phyloP scores from a whole-genome alignment of 2,329 filamentous ascomycete species.

The Exophiala bonariae region DNA sequence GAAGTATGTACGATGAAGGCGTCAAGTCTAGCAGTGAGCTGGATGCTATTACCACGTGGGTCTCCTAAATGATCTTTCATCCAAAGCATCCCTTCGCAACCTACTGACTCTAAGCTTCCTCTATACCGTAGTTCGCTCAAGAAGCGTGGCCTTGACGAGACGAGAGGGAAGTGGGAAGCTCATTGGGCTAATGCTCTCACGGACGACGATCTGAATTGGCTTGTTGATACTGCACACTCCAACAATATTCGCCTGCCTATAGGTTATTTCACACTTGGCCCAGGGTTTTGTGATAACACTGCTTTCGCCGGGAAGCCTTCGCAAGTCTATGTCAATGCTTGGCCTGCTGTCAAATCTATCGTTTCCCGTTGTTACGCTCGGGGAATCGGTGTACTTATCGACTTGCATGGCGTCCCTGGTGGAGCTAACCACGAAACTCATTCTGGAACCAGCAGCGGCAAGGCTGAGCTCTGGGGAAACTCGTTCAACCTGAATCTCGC shows the following conservation, averaged over 20 bases:
- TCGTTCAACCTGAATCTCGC: constrained; percentile 45
- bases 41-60: constrained; percentile 48
- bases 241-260: constrained; percentile 62
- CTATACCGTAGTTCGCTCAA: constrained; percentile 48
- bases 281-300: constrained; percentile 51
- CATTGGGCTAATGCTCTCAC: constrained; percentile 55
- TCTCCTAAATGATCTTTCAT: constrained; percentile 4
- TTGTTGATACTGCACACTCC: constrained; percentile 53
- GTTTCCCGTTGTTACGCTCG: constrained; percentile 45
- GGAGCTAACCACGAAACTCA: constrained; percentile 58
- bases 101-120: too few species aligned
- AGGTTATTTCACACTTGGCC: constrained; percentile 59
- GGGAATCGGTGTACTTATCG: constrained; percentile 59
- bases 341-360: constrained; percentile 51
- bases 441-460: constrained; percentile 54
- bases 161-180: constrained; percentile 52
- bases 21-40: constrained; percentile 50
- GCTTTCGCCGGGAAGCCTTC: constrained; percentile 50
- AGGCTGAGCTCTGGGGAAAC: constrained; percentile 54
- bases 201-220: constrained; percentile 54
- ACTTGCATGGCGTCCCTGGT: constrained; percentile 60
- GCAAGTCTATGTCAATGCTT: constrained; percentile 54
- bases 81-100: too few species aligned
- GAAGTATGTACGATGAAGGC: constrained; percentile 49
- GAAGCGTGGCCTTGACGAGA: constrained; percentile 48